A percentile compares a stretch with the other conserved stretches of the same genome.
phyloP scores from a whole-genome alignment of 177 flowering plant species.

The Vitis hybrid region DNA sequence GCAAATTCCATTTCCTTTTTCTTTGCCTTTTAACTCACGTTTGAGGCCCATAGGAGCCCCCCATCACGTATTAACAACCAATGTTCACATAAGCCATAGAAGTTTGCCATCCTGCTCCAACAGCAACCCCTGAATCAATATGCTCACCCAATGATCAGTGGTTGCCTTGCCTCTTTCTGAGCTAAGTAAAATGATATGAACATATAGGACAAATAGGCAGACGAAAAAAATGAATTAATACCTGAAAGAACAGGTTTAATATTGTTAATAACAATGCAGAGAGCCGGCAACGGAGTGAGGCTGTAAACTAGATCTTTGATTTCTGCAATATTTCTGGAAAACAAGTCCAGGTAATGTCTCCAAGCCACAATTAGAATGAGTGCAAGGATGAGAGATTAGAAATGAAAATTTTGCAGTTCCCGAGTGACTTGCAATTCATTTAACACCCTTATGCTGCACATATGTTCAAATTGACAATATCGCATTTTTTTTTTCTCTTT shows the following conservation, averaged over 20 bases:
- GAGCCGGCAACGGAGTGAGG: conserved; percentile 60
- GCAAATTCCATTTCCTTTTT: no score
- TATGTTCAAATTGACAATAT: background rate
- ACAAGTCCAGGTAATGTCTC: conserved; percentile 36
- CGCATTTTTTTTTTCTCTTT: background rate
- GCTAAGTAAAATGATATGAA: no score
- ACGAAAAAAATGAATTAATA: conserved; percentile 8
- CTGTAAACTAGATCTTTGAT: conserved; percentile 41
- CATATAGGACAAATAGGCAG: background rate
- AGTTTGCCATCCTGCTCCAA: conserved; percentile 89
- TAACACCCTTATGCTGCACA: conserved; percentile 65
- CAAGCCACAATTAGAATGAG: conserved; percentile 28
- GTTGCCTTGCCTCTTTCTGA: no score
- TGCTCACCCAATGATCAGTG: no score
- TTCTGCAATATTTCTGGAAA: conserved; percentile 29
- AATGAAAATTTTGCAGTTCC: conserved; percentile 62
- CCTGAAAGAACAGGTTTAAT: conserved; percentile 73
- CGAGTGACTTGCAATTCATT: conserved; percentile 70
- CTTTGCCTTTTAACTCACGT: no score
- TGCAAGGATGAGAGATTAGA: conserved; percentile 24
- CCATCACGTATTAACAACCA: conserved; percentile 55
- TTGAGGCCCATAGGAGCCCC: conserved; percentile 63
- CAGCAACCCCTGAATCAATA: conserved; percentile 56
- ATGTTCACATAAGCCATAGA: conserved; percentile 66
- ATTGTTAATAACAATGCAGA: conserved; percentile 46